Evolutionary conservation across 2,329 filamentous ascomycete genomes (phyloP), one percentile per base, ranked within the genome.

Genomic region (Chaetothyriales sp.): DNA sequence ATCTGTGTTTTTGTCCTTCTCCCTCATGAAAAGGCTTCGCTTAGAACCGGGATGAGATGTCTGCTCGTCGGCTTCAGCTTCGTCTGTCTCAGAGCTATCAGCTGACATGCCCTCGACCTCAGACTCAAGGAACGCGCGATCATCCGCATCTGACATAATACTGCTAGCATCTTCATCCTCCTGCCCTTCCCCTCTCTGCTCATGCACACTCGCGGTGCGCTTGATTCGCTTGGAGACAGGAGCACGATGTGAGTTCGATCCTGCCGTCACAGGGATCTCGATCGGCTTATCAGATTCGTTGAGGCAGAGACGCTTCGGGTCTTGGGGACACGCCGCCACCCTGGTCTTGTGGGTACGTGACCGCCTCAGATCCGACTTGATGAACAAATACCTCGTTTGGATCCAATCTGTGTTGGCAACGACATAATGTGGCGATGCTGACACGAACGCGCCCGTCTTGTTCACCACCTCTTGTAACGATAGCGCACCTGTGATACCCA

Each of bases 381-480:
- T 78, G 57, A 95, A 85, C 1, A 95, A 73, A 65, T 93, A 95
- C 44, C 88, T 78, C 22, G 86, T 88, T 61, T 93, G 87, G 53
- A 94, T 88, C 89, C 89, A 95, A 60, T 93, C 83, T 8, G 83
- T 68, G 44, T 87, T 72, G 22, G 76, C 64, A 1, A 95, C 80
- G 7, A 95, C 89, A 46, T 85, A 80, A 66, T 81, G 79, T 0
- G 82, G 82, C 0, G 0, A 56, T 0, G 7, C 59, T 54, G 69
- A 74, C 4, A 74, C 65, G 60, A 85, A 95, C 44, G 81, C 61
- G 0, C 64, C 48, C 0, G 86, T 80, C 0, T 73, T 72, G 62
- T 95, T 95, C 60, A 94, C 79, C 44, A 95, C 80, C 63, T 95
- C 89, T 60, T 89, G 92, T 45, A 95, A 68, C 28, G 85, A 84